These are phyloP conservation scores for Pachysandra terminalis DNA, from an alignment of 164 flowering plant species.

Conservation along the genomic window DNA sequence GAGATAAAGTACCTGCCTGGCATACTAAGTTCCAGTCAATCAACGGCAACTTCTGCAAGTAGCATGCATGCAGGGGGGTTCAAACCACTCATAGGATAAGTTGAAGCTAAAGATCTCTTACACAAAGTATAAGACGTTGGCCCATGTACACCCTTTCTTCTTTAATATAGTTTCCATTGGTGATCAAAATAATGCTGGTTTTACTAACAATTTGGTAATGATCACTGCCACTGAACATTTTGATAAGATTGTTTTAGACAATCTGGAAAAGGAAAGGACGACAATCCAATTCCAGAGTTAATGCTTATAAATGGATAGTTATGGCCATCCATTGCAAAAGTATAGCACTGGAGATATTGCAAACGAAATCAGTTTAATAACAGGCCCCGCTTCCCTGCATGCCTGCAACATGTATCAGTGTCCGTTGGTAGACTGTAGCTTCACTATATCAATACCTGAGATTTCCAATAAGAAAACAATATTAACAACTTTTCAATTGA, in stretches of 20 bases:
- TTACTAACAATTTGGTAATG: neutral
- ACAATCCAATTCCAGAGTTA: neutral
- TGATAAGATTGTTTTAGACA: neutral
- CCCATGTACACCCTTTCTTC: too few relatives aligned
- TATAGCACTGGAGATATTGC: slow-evolving; percentile 4
- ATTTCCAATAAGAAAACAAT: slow-evolving; percentile 1
- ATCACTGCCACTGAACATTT: neutral
- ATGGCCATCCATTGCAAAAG: neutral
- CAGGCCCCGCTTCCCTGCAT: slow-evolving; percentile 12
- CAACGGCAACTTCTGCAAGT: neutral
- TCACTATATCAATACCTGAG: neutral
- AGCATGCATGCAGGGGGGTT: neutral
- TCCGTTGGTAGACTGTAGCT: slow-evolving; percentile 1
- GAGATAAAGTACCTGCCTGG: neutral
- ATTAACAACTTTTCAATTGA: slow-evolving; percentile 8
- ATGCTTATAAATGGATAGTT: neutral
- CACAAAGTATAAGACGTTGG: too few relatives aligned
- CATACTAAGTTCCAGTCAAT: neutral
- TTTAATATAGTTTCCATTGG: too few relatives aligned
- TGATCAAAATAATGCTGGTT: too few relatives aligned
- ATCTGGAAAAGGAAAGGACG: neutral
- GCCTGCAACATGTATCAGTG: neutral
- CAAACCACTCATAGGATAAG: neutral
- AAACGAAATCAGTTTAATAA: slow-evolving; percentile 9
- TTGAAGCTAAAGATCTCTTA: neutral